These are phyloP conservation scores for Ulmus americana DNA, from an alignment of 331 rosid genomes.

Conservation along the genomic window DNA sequence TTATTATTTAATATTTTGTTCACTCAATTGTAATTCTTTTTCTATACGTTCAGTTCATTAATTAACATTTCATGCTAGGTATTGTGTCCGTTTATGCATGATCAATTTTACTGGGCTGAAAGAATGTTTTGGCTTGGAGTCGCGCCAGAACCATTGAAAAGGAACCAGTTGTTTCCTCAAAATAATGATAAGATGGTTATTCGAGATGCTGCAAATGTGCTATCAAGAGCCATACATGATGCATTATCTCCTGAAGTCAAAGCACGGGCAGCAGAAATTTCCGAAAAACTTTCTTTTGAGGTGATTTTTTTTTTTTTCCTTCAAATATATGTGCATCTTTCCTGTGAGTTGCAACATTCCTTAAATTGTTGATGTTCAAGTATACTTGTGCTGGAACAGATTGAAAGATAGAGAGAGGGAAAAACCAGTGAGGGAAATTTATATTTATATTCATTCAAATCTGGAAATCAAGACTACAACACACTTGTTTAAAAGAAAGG, in stretches of 20 bases:
- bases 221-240: slow-evolving; percentile 43
- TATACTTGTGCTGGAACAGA: background rate
- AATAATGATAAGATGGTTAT: slow-evolving; percentile 31
- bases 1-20: background rate
- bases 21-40: background rate
- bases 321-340: slow-evolving; percentile 8
- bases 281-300: slow-evolving; percentile 50
- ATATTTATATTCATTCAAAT: too few species aligned
- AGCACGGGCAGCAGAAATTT: slow-evolving; percentile 55
- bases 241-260: slow-evolving; percentile 51
- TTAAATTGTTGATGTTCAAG: background rate
- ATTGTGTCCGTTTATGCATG: slow-evolving; percentile 68
- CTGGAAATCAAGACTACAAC: too few species aligned
- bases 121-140: slow-evolving; percentile 85
- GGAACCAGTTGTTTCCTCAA: slow-evolving; percentile 55
- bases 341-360: background rate
- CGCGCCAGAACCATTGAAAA: slow-evolving; percentile 63
- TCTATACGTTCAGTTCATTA: background rate
- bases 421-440: too few species aligned
- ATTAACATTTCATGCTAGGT: slow-evolving; percentile 35
- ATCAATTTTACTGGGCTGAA: slow-evolving; percentile 89
- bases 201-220: slow-evolving; percentile 46
- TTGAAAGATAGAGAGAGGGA: too few species aligned
- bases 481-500: too few species aligned
- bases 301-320: slow-evolving; percentile 29